Percentiles rank a stretch among this genome's conserved stretches.
These are phyloP conservation scores for Nitzschia sp. DNA, from an alignment of 108 stramenopile genomes.

Conservation along the genomic window DNA sequence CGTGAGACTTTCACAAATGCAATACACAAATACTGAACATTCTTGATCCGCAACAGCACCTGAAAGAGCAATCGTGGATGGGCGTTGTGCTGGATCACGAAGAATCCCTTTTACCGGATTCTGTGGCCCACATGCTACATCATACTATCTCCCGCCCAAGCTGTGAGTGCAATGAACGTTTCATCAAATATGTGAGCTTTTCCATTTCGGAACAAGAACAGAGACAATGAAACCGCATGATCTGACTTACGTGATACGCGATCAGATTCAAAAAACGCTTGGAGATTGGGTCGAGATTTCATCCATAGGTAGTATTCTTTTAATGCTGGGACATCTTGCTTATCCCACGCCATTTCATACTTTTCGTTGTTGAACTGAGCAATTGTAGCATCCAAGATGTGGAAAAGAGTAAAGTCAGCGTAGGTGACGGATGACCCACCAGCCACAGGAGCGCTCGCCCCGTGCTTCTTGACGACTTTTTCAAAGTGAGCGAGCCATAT, in stretches of 20 bases:
- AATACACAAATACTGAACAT: no score
- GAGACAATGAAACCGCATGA: not conserved
- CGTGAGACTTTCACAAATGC: no score
- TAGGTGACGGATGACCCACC: slow-evolving; percentile 34
- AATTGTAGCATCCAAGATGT: slow-evolving; percentile 36
- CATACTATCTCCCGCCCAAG: slow-evolving; percentile 35
- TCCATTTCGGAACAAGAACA: not conserved
- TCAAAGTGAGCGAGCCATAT: slow-evolving; percentile 32
- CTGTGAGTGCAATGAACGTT: not conserved
- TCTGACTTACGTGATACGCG: slow-evolving; percentile 22
- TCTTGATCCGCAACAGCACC: no score
- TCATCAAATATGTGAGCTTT: not conserved
- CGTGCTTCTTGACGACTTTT: slow-evolving; percentile 31
- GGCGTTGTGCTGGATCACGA: no score
- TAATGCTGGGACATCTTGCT: slow-evolving; percentile 14
- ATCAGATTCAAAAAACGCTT: slow-evolving; percentile 28
- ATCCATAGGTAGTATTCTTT: slow-evolving; percentile 39
- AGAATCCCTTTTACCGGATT: no score
- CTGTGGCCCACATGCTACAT: slow-evolving; percentile 16
- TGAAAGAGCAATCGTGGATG: no score
- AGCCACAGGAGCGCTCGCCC: slow-evolving; percentile 21
- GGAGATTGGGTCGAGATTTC: slow-evolving; percentile 36
- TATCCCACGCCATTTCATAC: slow-evolving; percentile 40
- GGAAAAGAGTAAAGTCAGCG: slow-evolving; percentile 42
- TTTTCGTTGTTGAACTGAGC: slow-evolving; percentile 41